A percentile compares a stretch with the other conserved stretches of the same genome.
phyloP scores from a whole-genome alignment of 768 basidiomycete genomes.

The Harrya chromipes region DNA sequence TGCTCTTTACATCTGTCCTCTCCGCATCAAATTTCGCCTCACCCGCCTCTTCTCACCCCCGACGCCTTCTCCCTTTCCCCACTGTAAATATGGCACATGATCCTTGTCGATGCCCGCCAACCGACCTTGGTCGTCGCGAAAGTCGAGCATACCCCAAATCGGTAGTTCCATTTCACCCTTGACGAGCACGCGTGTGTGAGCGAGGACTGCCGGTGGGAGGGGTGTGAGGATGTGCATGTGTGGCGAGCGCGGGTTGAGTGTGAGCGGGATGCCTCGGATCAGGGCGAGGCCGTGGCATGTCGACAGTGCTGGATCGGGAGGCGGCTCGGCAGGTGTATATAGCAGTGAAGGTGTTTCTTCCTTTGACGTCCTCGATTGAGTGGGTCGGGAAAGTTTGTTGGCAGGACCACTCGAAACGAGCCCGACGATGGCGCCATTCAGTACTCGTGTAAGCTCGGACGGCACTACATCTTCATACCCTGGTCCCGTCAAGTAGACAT shows the following conservation, averaged over 20 bases:
- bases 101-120: too few species aligned
- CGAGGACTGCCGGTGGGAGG: slow-evolving; percentile 48
- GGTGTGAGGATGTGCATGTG: slow-evolving; percentile 81
- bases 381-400: neutral
- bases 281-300: slow-evolving; percentile 77
- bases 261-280: slow-evolving; percentile 48
- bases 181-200: slow-evolving; percentile 42
- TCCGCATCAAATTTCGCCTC: slow-evolving; percentile 85
- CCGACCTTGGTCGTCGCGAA: too few species aligned
- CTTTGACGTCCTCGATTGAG: neutral
- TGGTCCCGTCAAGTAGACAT: slow-evolving; percentile 64
- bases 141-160: slow-evolving; percentile 83
- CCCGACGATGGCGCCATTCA: slow-evolving; percentile 81
- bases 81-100: slow-evolving; percentile 74
- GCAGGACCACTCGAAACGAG: slow-evolving; percentile 43
- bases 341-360: slow-evolving; percentile 32
- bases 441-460: slow-evolving; percentile 63
- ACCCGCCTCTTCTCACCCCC: slow-evolving; percentile 72
- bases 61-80: slow-evolving; percentile 65
- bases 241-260: slow-evolving; percentile 24
- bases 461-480: slow-evolving; percentile 77
- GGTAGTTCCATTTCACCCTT: slow-evolving; percentile 91
- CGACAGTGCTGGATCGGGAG: slow-evolving; percentile 59
- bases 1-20: slow-evolving; percentile 68
- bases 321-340: slow-evolving; percentile 54